A percentile compares a stretch with the other conserved stretches of the same genome.
Evolutionary conservation across 1,284 basidiomycete species (phyloP).

Genomic region (Cerrena zonata): DNA sequence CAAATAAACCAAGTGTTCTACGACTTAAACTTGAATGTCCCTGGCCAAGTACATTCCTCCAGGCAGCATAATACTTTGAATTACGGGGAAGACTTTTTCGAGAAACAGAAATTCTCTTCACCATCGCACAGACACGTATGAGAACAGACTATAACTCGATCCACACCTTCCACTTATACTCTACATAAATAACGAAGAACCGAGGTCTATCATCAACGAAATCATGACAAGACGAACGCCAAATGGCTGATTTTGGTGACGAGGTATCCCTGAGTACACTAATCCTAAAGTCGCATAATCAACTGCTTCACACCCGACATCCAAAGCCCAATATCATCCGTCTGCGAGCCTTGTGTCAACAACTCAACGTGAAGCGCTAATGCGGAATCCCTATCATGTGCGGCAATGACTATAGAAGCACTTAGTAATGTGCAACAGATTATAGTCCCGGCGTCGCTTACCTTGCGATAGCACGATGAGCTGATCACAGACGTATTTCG

Average conservation of each 20-base stretch:
- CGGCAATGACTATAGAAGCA: conserved; percentile 57
- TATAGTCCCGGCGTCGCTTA: conserved; percentile 31
- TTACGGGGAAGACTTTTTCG: too few relatives aligned
- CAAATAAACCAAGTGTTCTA: too few relatives aligned
- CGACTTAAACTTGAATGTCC: too few relatives aligned
- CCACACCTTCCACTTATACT: background rate
- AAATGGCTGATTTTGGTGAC: background rate
- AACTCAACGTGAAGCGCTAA: conserved; percentile 76
- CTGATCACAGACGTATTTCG: conserved; percentile 65
- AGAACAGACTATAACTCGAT: too few relatives aligned
- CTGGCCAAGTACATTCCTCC: too few relatives aligned
- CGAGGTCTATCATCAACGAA: background rate
- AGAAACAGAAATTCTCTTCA: too few relatives aligned
- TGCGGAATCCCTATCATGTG: conserved; percentile 65
- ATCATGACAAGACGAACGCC: background rate
- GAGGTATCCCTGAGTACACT: too few relatives aligned
- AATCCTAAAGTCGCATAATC: conserved; percentile 49
- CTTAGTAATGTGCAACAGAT: too few relatives aligned
- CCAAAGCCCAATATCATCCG: conserved; percentile 81
- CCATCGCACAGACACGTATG: too few relatives aligned
- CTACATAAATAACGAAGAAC: background rate
- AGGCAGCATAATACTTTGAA: too few relatives aligned
- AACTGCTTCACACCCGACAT: conserved; percentile 84
- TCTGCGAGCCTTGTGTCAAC: conserved; percentile 66
- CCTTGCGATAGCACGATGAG: conserved; percentile 64